A percentile compares a stretch with the other conserved stretches of the same genome.
These are phyloP conservation scores for Coemansia brasiliensis DNA, from an alignment of 192 early-diverging fungal genomes.

Conservation along the genomic window DNA sequence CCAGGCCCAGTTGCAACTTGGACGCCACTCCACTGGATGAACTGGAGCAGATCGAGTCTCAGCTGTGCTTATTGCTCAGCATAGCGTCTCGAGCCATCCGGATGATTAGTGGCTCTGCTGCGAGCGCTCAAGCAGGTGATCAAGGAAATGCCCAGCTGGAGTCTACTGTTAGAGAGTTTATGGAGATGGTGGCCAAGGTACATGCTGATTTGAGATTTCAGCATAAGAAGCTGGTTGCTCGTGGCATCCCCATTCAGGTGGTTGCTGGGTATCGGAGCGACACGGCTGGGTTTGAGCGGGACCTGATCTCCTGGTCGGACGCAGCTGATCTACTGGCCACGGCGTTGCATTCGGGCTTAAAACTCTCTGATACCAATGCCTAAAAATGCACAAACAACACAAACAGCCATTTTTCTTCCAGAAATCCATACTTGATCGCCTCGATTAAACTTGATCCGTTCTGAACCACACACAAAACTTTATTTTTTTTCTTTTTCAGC, in stretches of 20 bases:
- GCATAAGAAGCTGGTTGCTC: slow-evolving; percentile 21
- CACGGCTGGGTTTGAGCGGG: slow-evolving; percentile 36
- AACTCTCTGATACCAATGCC: slow-evolving; percentile 1
- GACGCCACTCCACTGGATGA: slow-evolving; percentile 16
- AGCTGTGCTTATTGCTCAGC: slow-evolving; percentile 35
- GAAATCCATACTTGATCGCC: too few relatives aligned
- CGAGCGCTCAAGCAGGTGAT: slow-evolving; percentile 1
- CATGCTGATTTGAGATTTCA: slow-evolving; percentile 30
- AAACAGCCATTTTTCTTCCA: background rate
- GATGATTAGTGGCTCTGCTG: slow-evolving; percentile 24
- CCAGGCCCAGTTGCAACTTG: background rate
- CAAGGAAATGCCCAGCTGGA: slow-evolving; percentile 5
- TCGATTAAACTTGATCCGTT: background rate
- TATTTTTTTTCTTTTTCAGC: background rate
- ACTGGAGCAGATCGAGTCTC: slow-evolving; percentile 36
- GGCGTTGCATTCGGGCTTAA: slow-evolving; percentile 15
- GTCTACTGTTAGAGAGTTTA: slow-evolving; percentile 31
- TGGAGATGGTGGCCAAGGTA: slow-evolving; percentile 30
- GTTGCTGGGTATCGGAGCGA: slow-evolving; percentile 29
- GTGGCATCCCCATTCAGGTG: slow-evolving; percentile 24
- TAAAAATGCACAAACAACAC: background rate
- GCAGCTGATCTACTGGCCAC: slow-evolving; percentile 32
- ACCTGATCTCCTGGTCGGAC: slow-evolving; percentile 37
- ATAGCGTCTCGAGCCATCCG: slow-evolving; percentile 30
- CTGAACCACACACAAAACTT: background rate